These are phyloP conservation scores for Cyanodermella asteris DNA, from an alignment of 2,329 filamentous ascomycete genomes.

Conservation along the genomic window DNA sequence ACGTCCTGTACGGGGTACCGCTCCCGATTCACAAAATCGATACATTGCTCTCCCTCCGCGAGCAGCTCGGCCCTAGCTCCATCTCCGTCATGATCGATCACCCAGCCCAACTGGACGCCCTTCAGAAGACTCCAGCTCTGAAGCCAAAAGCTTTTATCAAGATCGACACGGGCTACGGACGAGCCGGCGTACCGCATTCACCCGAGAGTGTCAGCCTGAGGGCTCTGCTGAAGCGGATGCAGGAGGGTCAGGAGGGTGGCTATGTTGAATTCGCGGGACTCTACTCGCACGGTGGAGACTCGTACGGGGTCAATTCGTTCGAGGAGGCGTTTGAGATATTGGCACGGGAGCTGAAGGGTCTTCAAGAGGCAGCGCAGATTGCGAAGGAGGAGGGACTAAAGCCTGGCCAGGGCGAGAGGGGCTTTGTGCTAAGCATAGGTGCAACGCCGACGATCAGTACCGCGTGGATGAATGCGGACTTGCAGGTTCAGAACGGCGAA, in stretches of 20 bases:
- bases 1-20: conserved; percentile 51
- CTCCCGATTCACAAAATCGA: conserved; percentile 37
- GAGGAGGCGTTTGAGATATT: conserved; percentile 38
- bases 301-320: conserved; percentile 36
- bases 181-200: conserved; percentile 53
- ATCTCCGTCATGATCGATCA: conserved; percentile 52
- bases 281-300: conserved; percentile 54
- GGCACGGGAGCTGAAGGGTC: conserved; percentile 34
- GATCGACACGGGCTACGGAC: conserved; percentile 50
- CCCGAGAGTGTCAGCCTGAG: conserved; percentile 16
- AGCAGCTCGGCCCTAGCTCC: conserved; percentile 30
- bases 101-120: conserved; percentile 30
- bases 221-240: conserved; percentile 12
- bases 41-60: conserved; percentile 35
- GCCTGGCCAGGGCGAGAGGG: conserved; percentile 8
- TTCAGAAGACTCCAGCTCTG: conserved; percentile 22
- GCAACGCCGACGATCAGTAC: conserved; percentile 61
- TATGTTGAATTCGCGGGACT: conserved; percentile 33
- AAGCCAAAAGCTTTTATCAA: conserved; percentile 58
- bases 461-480: too few relatives aligned
- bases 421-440: conserved; percentile 43
- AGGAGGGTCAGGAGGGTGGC: conserved; percentile 9
- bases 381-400: not conserved
- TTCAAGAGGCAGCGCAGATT: conserved; percentile 12
- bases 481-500: too few relatives aligned